A percentile compares a stretch with the other conserved stretches of the same genome.
Conservation (phyloP, 306 rosid genomes). For the Vigna angularis region DNA sequence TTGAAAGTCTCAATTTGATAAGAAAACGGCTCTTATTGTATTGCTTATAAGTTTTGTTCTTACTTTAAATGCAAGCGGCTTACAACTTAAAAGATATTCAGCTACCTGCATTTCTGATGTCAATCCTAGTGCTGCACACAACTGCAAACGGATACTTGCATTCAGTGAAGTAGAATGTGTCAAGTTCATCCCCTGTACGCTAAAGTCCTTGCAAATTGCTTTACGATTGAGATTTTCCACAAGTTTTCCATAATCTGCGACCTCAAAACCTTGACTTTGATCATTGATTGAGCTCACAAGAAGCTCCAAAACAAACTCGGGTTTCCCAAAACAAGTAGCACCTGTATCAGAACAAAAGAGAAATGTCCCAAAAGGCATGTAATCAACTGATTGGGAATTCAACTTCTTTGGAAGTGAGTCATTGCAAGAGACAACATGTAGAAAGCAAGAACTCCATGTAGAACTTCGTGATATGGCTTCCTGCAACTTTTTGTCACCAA, state of each 20-base stretch:
- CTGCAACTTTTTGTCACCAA: constrained; percentile 57
- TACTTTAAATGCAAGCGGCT: neutral
- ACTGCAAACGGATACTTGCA: constrained; percentile 52
- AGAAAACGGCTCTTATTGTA: no score
- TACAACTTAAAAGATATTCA: neutral
- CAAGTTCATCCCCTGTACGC: neutral
- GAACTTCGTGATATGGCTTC: constrained; percentile 53
- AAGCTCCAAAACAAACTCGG: constrained; percentile 46
- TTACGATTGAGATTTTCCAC: constrained; percentile 42
- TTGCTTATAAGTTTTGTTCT: no score
- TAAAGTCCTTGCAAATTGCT: constrained; percentile 40
- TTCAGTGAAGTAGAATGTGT: constrained; percentile 33
- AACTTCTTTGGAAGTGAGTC: constrained; percentile 56
- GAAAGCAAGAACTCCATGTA: constrained; percentile 73
- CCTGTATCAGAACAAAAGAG: constrained; percentile 55
- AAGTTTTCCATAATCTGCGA: constrained; percentile 46
- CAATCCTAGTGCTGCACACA: constrained; percentile 53
- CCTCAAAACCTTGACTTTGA: constrained; percentile 28
- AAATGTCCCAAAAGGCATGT: constrained; percentile 76
- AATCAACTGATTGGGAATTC: neutral
- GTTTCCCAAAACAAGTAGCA: constrained; percentile 61
- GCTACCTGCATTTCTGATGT: constrained; percentile 47
- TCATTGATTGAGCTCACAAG: constrained; percentile 13
- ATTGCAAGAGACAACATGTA: constrained; percentile 58
- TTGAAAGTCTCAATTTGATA: no score